Base-by-base conservation (phyloP, 495 filamentous ascomycete species). In the Aspergillus cristatus region DNA sequence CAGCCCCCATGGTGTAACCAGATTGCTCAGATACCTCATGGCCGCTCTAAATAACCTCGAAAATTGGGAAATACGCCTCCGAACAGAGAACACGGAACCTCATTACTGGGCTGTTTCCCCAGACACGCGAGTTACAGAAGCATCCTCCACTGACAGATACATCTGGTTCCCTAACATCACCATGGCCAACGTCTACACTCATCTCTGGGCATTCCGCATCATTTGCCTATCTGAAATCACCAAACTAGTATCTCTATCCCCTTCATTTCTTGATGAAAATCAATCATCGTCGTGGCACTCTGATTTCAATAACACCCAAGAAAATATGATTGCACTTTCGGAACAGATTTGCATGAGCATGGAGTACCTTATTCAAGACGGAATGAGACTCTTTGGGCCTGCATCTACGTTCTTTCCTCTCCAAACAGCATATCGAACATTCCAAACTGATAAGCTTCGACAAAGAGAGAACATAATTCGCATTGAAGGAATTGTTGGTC, bases 351-450 rank as follows among this genome's bases (percentile, higher is more conserved):
- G 47, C 34, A 47, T 45, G 15, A 64, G 62, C 34, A 56, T 61
- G 42, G 51, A 58, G 5, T 68, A 65, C 26, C 34, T 65, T 8
- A 32, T 66, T 34, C 58, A 59, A 36, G 60, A 60, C 8, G 53
- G 58, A 35, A 64, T 68, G 60, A 60, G 46, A 31, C 39, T 68
- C 11, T 68, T 62, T 38, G 60, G 64, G 2, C 56, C 58, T 12
- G 51, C 54, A n/a, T 66, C 62, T 1, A 42, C 57, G 0, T 32
- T 55, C 0, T 44, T 66, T 3, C 60, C 62, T 1, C 37, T 47
- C 4, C 26, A 34, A 18, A 28, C 39, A 3, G 50, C 46, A 3
- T 44, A 30, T 30, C 11, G n/a, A 14, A 12, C 11, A n/a, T 30
- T 30, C n/a, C 28, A n/a, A 6, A 14, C 12, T 4, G 13, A n/a